phyloP scores from a whole-genome alignment of 495 filamentous ascomycete genomes.

The Annulohypoxylon nitens region DNA sequence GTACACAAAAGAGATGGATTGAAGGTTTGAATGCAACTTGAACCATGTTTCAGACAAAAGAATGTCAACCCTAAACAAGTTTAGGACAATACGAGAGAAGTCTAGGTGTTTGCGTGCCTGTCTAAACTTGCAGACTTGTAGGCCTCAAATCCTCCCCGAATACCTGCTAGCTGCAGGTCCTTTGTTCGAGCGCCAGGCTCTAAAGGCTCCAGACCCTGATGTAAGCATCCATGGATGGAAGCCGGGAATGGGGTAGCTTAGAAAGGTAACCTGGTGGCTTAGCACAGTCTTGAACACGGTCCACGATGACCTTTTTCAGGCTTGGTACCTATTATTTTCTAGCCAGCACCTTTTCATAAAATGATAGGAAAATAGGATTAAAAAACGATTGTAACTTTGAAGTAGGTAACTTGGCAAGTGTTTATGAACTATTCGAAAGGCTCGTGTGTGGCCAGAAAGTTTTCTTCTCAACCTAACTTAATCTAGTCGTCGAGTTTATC shows the following conservation, averaged over 20 bases:
- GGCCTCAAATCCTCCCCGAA: slow-evolving; percentile 27
- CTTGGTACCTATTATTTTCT: neutral
- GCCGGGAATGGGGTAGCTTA: slow-evolving; percentile 1
- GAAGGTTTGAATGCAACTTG: slow-evolving; percentile 34
- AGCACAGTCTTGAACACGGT: slow-evolving; percentile 35
- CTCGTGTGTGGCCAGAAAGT: slow-evolving; percentile 30
- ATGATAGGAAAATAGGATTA: neutral
- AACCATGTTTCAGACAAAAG: slow-evolving; percentile 45
- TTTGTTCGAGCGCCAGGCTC: slow-evolving; percentile 15
- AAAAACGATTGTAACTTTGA: neutral
- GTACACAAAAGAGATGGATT: neutral
- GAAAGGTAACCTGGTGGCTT: slow-evolving; percentile 29
- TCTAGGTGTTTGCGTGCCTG: slow-evolving; percentile 28
- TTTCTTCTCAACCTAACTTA: slow-evolving; percentile 26
- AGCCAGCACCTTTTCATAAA: neutral
- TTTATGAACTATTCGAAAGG: neutral
- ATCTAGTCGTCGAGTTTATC: slow-evolving; percentile 30
- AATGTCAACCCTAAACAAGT: slow-evolving; percentile 30
- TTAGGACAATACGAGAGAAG: slow-evolving; percentile 33
- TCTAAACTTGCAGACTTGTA: slow-evolving; percentile 28
- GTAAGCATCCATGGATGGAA: slow-evolving; percentile 4
- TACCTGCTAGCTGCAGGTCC: slow-evolving; percentile 5
- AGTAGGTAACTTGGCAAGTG: slow-evolving; percentile 4
- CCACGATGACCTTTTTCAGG: neutral
- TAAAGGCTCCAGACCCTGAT: slow-evolving; percentile 8